Evolutionary conservation across 306 rosid genomes (phyloP), one percentile per base, ranked within the genome.

Genomic region (Casuarina cunninghamiana): DNA sequence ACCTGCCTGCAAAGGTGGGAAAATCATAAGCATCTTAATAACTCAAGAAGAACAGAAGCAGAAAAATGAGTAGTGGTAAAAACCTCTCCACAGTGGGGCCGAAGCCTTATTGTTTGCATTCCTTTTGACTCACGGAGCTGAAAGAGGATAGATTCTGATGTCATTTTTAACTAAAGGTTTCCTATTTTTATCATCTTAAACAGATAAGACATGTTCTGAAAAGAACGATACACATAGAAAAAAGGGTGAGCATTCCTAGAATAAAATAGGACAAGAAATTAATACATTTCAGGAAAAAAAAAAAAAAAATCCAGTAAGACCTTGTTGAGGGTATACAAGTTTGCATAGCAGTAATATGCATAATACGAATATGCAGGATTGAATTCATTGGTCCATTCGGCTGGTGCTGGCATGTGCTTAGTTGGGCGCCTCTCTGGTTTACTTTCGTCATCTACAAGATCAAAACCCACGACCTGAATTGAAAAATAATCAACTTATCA

Each of bases 61-160:
- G 17, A 79, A 58, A 53, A 44, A 37, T 41, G 37, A 53, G 77
- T 53, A 8, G 57, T 48, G 46, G 84, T 65, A 65, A 86, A 54
- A 60, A 93, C 98, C 97, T 93, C 98, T 77, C 98, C 98, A 78
- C 93, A 91, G 77, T 91, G 98, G 60, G 98, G 97, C 60, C 93
- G 93, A 66, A 89, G 86, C 78, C 84, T 91, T 61, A 93, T 91
- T 72, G 93, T 91, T 51, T 76, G 71, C 82, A 80, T n/a, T 68
- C 83, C 88, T 55, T 76, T 84, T 13, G 91, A 92, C 78, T 93
- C 97, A 16, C 98, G 98, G 75, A 89, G 89, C 98, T 93, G 89
- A 79, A 84, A 85, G 67, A 37, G 74, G 12, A 72, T 13, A 70
- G 73, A 61, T 35, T 8, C 9, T 10, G 51, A 12, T 63, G 65